phyloP scores from a whole-genome alignment of 768 basidiomycete species.

The Rhizopogon vulgaris region DNA sequence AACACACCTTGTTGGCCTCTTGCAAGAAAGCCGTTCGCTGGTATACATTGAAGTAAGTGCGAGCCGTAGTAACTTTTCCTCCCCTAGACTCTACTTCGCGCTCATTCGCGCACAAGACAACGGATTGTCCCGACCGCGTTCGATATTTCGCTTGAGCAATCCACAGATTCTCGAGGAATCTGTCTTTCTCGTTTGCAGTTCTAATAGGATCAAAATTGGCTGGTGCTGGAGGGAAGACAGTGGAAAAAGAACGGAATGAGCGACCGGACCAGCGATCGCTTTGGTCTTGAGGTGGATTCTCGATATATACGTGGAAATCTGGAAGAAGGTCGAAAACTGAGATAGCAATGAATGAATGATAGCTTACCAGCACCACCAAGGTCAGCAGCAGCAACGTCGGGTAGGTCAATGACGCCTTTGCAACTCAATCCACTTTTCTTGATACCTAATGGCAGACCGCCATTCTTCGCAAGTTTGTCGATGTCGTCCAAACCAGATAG shows the following conservation, averaged over 20 bases:
- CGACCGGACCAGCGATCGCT: slow-evolving; percentile 85
- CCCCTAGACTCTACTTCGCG: slow-evolving; percentile 66
- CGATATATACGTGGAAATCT: slow-evolving; percentile 87
- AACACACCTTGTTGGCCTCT: slow-evolving; percentile 69
- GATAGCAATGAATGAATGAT: not conserved
- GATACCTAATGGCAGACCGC: slow-evolving; percentile 55
- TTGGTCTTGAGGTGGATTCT: slow-evolving; percentile 76
- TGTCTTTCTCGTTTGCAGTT: slow-evolving; percentile 62
- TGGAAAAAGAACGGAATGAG: slow-evolving; percentile 71
- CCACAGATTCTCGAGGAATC: slow-evolving; percentile 90
- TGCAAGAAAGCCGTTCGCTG: slow-evolving; percentile 73
- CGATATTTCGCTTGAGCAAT: slow-evolving; percentile 77
- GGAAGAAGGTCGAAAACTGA: slow-evolving; percentile 3
- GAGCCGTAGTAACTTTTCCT: slow-evolving; percentile 58
- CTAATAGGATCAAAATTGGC: slow-evolving; percentile 60
- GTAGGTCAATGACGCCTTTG: slow-evolving; percentile 80
- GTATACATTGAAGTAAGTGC: slow-evolving; percentile 89
- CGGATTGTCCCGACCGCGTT: slow-evolving; percentile 65
- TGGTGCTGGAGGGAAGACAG: slow-evolving; percentile 69
- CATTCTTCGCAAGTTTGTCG: slow-evolving; percentile 63
- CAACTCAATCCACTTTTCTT: slow-evolving; percentile 79
- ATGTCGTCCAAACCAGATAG: slow-evolving; percentile 75
- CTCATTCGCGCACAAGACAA: slow-evolving; percentile 65
- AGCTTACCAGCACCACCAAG: slow-evolving; percentile 76
- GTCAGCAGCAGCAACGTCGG: slow-evolving; percentile 79